These are phyloP conservation scores for Gloeostereum incarnatum DNA, from an alignment of 768 basidiomycete genomes.

Conservation along the genomic window DNA sequence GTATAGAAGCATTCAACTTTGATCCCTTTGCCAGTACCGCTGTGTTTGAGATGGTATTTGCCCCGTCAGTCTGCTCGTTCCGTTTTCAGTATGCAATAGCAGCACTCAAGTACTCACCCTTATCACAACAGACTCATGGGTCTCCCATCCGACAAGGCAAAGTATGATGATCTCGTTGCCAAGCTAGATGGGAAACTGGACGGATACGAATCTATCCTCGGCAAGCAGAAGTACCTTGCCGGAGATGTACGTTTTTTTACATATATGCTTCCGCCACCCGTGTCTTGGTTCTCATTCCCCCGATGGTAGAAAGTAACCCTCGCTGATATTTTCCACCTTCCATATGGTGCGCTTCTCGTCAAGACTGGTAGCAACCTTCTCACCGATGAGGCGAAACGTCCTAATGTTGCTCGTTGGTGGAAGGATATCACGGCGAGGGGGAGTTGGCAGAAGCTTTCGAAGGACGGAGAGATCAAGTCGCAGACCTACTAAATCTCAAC, in stretches of 20 bases:
- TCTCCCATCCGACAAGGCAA: too few species aligned
- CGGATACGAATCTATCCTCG: background rate
- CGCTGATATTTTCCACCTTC: slow-evolving; percentile 43
- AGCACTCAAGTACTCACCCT: background rate
- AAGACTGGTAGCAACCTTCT: slow-evolving; percentile 14
- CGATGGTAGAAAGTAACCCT: slow-evolving; percentile 25
- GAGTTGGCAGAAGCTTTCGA: slow-evolving; percentile 20
- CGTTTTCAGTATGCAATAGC: background rate
- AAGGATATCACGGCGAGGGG: slow-evolving; percentile 29
- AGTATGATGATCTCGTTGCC: too few species aligned
- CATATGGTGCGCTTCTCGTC: slow-evolving; percentile 16
- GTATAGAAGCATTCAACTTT: slow-evolving; percentile 46
- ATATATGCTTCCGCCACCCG: background rate
- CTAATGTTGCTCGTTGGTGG: slow-evolving; percentile 40
- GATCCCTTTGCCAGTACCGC: slow-evolving; percentile 33
- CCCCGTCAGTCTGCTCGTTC: slow-evolving; percentile 27
- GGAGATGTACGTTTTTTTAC: background rate
- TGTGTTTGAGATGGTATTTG: slow-evolving; percentile 39
- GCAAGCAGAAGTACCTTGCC: background rate
- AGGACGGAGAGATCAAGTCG: too few species aligned
- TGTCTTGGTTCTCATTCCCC: slow-evolving; percentile 8
- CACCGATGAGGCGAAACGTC: slow-evolving; percentile 15
- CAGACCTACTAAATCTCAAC: too few species aligned
- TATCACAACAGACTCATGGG: too few species aligned
- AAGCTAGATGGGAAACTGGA: background rate